Conservation (phyloP, 371 early-diverging fungal genomes). For the Mucor mucedo region DNA sequence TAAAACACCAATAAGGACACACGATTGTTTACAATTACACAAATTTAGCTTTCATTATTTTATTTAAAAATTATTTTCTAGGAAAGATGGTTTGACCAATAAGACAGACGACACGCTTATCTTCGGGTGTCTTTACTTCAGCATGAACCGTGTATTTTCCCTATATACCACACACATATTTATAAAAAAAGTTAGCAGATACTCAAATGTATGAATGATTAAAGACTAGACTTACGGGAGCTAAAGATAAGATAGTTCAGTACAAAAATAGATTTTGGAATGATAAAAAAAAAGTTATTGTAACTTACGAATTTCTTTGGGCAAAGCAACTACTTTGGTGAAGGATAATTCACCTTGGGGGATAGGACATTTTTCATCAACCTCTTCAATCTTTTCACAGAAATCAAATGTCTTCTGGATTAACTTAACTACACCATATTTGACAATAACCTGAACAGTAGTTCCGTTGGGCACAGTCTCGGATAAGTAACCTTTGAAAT, state of each 20-base stretch:
- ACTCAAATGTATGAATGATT: background rate
- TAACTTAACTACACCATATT: constrained; percentile 50
- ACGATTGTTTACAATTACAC: background rate
- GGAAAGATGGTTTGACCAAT: constrained; percentile 37
- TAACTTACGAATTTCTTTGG: constrained; percentile 59
- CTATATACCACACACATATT: constrained; percentile 10
- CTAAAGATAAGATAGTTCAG: constrained; percentile 9
- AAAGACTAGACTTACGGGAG: constrained; percentile 29
- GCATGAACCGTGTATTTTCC: constrained; percentile 48
- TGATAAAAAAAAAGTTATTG: background rate
- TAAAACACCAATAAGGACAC: too few species aligned
- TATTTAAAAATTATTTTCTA: constrained; percentile 7
- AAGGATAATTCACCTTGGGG: constrained; percentile 49
- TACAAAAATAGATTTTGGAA: background rate
- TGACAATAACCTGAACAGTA: constrained; percentile 49
- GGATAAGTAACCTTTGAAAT: constrained; percentile 55
- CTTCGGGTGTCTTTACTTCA: constrained; percentile 30
- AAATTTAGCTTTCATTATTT: background rate
- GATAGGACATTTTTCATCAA: constrained; percentile 64
- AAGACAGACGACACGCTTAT: constrained; percentile 37
- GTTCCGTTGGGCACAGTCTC: constrained; percentile 61
- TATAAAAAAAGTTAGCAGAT: background rate
- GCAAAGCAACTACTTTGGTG: constrained; percentile 54
- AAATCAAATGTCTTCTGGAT: constrained; percentile 54
- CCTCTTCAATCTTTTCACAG: constrained; percentile 54